Percentiles rank a stretch among this genome's conserved stretches.
Evolutionary conservation across 1,284 basidiomycete genomes (phyloP).

Genomic region (Marasmius oreades): DNA sequence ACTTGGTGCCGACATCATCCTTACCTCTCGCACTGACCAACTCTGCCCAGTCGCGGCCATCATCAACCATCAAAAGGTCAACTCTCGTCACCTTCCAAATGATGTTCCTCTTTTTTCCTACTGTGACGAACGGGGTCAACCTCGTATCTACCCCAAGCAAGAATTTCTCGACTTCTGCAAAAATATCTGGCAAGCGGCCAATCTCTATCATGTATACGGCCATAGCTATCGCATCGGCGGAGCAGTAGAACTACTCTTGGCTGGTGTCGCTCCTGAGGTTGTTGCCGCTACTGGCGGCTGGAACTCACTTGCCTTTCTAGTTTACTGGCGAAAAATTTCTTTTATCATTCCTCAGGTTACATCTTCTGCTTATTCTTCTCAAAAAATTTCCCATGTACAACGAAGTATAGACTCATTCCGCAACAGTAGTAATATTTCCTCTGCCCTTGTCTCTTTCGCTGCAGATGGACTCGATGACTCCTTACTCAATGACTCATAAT

Average conservation of each 20-base stretch:
- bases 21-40: not conserved
- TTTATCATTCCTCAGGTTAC: not conserved
- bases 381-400: not conserved
- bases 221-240: conserved; percentile 29
- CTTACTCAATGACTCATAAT: not conserved
- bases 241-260: conserved; percentile 22
- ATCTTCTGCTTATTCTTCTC: not conserved
- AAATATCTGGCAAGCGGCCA: conserved; percentile 12
- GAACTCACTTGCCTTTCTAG: conserved; percentile 25
- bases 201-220: conserved; percentile 13
- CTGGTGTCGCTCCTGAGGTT: conserved; percentile 22
- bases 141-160: conserved; percentile 3
- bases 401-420: not conserved
- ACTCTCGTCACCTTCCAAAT: not conserved
- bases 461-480: not conserved
- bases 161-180: conserved; percentile 16
- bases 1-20: not conserved
- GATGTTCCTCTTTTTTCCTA: not conserved
- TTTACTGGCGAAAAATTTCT: too few species aligned
- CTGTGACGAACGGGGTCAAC: not conserved
- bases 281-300: conserved; percentile 25
- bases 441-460: not conserved
- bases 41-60: not conserved
- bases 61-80: not conserved
- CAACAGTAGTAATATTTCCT: not conserved